Conservation (phyloP, 257 asterid species). For the Petrea volubilis region DNA sequence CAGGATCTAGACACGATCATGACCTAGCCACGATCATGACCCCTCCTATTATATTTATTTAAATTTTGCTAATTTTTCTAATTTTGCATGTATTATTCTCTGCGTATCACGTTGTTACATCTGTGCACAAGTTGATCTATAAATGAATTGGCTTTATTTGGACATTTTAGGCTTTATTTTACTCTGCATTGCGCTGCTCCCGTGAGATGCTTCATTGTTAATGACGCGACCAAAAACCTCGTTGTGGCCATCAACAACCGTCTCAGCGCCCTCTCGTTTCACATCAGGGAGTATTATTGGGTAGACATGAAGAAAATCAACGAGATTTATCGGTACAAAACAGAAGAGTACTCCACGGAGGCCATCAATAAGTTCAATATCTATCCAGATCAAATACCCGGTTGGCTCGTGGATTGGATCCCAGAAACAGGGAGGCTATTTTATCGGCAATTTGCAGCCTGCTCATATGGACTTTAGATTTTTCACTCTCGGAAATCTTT, state of each 20-base stretch:
- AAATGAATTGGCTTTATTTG: not conserved
- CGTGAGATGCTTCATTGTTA: slow-evolving; percentile 66
- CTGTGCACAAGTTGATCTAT: not conserved
- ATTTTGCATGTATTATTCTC: no score
- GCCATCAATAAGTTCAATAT: slow-evolving; percentile 80
- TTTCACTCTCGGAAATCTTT: slow-evolving; percentile 87
- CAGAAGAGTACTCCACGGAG: slow-evolving; percentile 70
- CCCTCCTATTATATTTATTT: no score
- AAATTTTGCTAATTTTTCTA: no score
- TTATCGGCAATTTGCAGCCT: slow-evolving; percentile 84
- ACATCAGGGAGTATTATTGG: slow-evolving; percentile 76
- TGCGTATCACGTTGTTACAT: no score
- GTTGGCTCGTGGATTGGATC: slow-evolving; percentile 89
- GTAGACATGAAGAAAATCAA: slow-evolving; percentile 60
- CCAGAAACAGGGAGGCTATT: slow-evolving; percentile 84
- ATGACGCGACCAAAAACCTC: slow-evolving; percentile 61
- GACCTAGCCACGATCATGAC: no score
- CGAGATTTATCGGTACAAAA: slow-evolving; percentile 68
- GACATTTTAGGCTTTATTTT: slow-evolving; percentile 60
- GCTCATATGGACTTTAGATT: slow-evolving; percentile 93
- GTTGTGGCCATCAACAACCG: slow-evolving; percentile 65
- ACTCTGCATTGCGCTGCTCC: slow-evolving; percentile 73
- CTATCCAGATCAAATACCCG: slow-evolving; percentile 87
- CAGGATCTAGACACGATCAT: no score
- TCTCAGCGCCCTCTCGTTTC: slow-evolving; percentile 69